Conservation (phyloP, 2,329 filamentous ascomycete species). For the Epichloe sibirici region DNA sequence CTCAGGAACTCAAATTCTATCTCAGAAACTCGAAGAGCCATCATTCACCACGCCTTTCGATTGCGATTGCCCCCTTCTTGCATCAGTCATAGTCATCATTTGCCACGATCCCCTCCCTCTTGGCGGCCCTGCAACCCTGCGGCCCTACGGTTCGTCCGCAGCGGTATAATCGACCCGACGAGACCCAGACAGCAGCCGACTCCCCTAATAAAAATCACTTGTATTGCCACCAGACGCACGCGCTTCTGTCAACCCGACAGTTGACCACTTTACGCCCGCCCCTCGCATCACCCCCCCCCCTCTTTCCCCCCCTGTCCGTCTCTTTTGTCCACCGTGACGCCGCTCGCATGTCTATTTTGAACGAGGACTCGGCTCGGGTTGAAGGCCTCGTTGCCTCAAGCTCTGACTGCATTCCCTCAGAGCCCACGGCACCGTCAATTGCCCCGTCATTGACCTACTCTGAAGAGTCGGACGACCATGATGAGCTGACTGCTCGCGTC, state of each 20-base stretch:
- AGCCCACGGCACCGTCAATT: conserved; percentile 34
- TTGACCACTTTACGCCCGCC: not conserved
- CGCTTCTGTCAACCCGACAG: not conserved
- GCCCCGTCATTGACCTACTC: conserved; percentile 53
- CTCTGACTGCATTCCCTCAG: conserved; percentile 31
- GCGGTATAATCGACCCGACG: not conserved
- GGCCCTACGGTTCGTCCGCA: not conserved
- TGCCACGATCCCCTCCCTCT: not conserved
- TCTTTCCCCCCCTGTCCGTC: too few relatives aligned
- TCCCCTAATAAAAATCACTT: not conserved
- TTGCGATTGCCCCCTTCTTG: not conserved
- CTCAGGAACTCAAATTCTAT: not conserved
- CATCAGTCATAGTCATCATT: not conserved
- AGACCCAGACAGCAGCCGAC: not conserved
- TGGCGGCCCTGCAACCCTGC: not conserved
- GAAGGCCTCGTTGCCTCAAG: conserved; percentile 28
- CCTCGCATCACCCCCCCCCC: not conserved
- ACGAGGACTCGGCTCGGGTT: conserved; percentile 19
- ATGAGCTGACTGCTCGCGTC: conserved; percentile 33
- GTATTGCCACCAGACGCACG: not conserved
- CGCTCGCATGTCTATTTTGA: conserved; percentile 15
- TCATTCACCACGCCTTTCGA: too few relatives aligned
- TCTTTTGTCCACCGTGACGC: not conserved
- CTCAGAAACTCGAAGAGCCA: not conserved
- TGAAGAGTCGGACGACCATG: conserved; percentile 47